These are phyloP conservation scores for Musa troglodytarum DNA, from an alignment of 176 grass and related monocot species.

Conservation along the genomic window DNA sequence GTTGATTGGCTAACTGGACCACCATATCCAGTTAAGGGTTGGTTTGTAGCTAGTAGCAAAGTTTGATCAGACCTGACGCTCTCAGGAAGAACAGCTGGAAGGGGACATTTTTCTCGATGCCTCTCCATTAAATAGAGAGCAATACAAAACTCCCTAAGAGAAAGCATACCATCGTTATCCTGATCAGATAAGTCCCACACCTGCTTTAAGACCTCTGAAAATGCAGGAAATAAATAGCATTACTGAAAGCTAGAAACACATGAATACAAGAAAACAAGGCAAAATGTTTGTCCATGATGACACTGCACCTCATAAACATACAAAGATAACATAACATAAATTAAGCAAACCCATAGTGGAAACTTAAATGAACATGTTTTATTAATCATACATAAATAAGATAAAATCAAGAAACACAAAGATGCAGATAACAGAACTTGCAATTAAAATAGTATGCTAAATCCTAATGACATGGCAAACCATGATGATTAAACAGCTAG, in stretches of 20 bases:
- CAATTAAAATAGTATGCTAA: slow-evolving; percentile 1
- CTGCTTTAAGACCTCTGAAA: slow-evolving; percentile 83
- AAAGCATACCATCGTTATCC: slow-evolving; percentile 98
- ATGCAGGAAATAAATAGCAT: slow-evolving; percentile 15
- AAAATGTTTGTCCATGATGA: not conserved
- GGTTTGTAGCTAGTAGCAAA: slow-evolving; percentile 69
- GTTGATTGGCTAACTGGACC: slow-evolving; percentile 35
- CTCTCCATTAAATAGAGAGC: slow-evolving; percentile 97
- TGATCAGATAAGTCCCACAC: slow-evolving; percentile 99
- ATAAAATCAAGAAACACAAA: not conserved
- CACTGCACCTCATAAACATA: not conserved
- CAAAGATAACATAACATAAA: not conserved
- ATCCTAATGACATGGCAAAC: not conserved
- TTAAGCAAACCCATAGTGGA: not conserved
- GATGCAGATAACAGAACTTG: not conserved
- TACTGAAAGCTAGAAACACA: slow-evolving; percentile 6
- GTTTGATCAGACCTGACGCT: slow-evolving; percentile 79
- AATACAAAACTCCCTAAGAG: slow-evolving; percentile 86
- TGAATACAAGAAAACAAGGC: not conserved
- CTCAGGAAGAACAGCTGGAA: slow-evolving; percentile 75
- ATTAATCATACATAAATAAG: not conserved
- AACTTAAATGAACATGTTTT: not conserved
- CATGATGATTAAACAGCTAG: not conserved
- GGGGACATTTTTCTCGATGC: slow-evolving; percentile 61
- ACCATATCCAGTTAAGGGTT: slow-evolving; percentile 58